A percentile compares a stretch with the other conserved stretches of the same genome.
phyloP scores from a whole-genome alignment of 495 filamentous ascomycete genomes.

The Hypoxylon perforatum region DNA sequence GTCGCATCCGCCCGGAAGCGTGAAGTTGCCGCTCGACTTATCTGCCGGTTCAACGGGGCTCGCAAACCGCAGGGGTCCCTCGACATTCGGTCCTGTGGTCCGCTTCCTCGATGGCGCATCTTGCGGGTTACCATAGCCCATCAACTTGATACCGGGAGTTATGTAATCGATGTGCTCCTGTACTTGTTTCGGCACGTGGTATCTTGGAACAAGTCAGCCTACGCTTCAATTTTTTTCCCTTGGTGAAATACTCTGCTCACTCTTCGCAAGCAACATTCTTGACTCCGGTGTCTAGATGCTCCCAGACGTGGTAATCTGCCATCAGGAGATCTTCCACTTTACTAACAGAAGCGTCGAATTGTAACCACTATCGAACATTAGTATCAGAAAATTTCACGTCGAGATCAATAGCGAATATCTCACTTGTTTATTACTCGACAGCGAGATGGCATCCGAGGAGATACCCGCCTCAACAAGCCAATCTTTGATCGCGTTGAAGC shows the following conservation, averaged over 20 bases:
- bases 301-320: constrained; percentile 66
- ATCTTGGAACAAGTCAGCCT: constrained; percentile 46
- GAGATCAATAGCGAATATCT: not conserved
- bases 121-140: constrained; percentile 43
- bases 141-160: constrained; percentile 65
- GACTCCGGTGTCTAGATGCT: constrained; percentile 52
- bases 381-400: constrained; percentile 38
- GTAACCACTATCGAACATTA: constrained; percentile 56
- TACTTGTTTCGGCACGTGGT: constrained; percentile 64
- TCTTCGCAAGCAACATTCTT: constrained; percentile 46
- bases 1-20: constrained; percentile 41
- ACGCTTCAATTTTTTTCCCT: not conserved
- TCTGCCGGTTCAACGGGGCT: constrained; percentile 28
- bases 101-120: constrained; percentile 15
- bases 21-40: constrained; percentile 37
- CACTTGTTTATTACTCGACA: constrained; percentile 44
- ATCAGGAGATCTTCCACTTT: constrained; percentile 66
- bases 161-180: constrained; percentile 68
- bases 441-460: constrained; percentile 55
- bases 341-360: constrained; percentile 64
- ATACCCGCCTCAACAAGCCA: constrained; percentile 66
- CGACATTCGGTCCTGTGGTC: constrained; percentile 24
- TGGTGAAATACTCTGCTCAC: constrained; percentile 23
- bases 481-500: constrained; percentile 56
- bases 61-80: constrained; percentile 38